A percentile compares a stretch with the other conserved stretches of the same genome.
Conservation (phyloP, 1,284 basidiomycete genomes). For the Rhodotorula sp. region DNA sequence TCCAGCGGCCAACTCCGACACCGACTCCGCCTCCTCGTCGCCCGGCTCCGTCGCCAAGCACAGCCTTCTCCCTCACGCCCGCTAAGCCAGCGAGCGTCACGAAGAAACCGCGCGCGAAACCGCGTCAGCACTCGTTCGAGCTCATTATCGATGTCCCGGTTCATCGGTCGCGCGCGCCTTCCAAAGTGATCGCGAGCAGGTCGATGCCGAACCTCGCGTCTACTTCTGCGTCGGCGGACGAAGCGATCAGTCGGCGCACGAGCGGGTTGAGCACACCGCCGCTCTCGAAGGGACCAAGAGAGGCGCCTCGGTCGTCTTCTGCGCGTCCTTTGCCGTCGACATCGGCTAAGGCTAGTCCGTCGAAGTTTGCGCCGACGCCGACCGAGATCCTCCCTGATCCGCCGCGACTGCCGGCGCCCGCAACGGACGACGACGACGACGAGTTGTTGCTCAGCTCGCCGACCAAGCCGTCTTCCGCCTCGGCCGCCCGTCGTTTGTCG, state of each 20-base stretch:
- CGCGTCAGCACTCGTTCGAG: conserved; percentile 12
- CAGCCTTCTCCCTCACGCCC: too few relatives aligned
- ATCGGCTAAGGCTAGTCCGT: too few relatives aligned
- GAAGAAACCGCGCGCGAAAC: too few relatives aligned
- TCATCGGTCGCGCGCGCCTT: background rate
- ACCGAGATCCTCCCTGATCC: background rate
- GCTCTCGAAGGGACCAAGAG: conserved; percentile 1
- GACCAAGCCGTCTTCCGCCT: background rate
- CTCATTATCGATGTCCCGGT: conserved; percentile 11
- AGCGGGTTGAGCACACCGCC: conserved; percentile 3
- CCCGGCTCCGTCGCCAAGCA: background rate
- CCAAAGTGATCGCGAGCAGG: background rate
- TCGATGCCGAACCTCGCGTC: background rate
- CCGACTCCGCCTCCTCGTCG: background rate
- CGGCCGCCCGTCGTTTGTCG: background rate
- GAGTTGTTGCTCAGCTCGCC: conserved; percentile 1
- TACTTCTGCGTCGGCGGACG: background rate
- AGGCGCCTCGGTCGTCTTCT: background rate
- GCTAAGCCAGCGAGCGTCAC: background rate
- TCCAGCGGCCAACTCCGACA: conserved; percentile 10
- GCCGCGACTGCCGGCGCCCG: background rate
- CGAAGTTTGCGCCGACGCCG: background rate
- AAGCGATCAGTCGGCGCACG: background rate
- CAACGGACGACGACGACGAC: conserved; percentile 1
- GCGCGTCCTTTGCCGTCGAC: background rate